These are phyloP conservation scores for Pseudogymnoascus sp. DNA, from an alignment of 2,329 filamentous ascomycete genomes.

Conservation along the genomic window DNA sequence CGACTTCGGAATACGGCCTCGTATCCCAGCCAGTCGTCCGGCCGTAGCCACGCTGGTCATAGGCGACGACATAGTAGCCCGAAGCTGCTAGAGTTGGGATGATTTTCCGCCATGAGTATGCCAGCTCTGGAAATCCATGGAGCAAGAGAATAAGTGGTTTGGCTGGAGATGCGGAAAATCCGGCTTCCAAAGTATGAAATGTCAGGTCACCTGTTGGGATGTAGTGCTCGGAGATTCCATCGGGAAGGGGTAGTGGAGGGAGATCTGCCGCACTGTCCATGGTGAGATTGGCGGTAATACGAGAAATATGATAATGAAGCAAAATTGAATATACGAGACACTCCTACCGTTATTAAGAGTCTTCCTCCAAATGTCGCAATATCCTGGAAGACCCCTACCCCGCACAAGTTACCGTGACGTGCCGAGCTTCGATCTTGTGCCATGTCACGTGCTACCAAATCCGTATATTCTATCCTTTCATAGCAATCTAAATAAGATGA, in stretches of 20 bases:
- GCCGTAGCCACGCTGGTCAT: slow-evolving; percentile 62
- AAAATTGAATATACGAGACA: not conserved
- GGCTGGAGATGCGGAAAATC: slow-evolving; percentile 32
- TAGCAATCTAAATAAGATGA: not conserved
- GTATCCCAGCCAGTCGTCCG: slow-evolving; percentile 56
- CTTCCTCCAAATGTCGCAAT: not conserved
- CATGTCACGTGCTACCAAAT: not conserved
- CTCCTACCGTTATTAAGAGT: not conserved
- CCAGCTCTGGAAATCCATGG: slow-evolving; percentile 63
- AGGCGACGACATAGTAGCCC: slow-evolving; percentile 60
- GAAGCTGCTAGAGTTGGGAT: slow-evolving; percentile 49
- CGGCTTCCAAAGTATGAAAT: slow-evolving; percentile 54
- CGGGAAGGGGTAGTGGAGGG: slow-evolving; percentile 40
- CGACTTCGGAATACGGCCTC: slow-evolving; percentile 42
- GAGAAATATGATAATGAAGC: not conserved
- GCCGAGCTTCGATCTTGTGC: not conserved
- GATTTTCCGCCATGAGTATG: slow-evolving; percentile 62
- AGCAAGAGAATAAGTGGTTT: slow-evolving; percentile 53
- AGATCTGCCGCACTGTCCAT: slow-evolving; percentile 21
- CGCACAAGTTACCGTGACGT: not conserved
- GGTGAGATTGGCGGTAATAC: not conserved
- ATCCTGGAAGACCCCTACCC: not conserved
- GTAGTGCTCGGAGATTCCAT: slow-evolving; percentile 47
- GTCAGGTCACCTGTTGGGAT: slow-evolving; percentile 52
- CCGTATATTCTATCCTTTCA: not conserved